Percentiles rank a stretch among this genome's conserved stretches.
Conservation (phyloP, 306 rosid genomes). For the Prunus persica region DNA sequence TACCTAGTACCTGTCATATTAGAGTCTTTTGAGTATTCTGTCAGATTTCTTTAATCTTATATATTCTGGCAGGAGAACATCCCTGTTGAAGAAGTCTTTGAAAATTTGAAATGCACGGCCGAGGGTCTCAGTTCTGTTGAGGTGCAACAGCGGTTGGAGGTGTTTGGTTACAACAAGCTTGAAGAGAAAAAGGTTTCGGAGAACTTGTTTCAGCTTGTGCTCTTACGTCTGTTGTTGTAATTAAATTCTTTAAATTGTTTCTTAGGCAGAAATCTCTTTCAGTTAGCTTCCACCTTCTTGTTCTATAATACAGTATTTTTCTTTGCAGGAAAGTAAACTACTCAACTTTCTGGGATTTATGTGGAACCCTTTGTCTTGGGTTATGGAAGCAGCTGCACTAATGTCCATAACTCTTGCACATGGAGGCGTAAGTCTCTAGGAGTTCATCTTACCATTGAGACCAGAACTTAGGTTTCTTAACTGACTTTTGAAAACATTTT, state of each 20-base stretch:
- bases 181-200: conserved; percentile 22
- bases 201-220: not conserved
- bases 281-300: not conserved
- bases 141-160: conserved; percentile 15
- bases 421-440: conserved; percentile 18
- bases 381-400: conserved; percentile 32
- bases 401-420: conserved; percentile 18
- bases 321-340: conserved; percentile 23
- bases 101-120: conserved; percentile 18
- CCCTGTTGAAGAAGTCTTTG: conserved; percentile 24
- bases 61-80: conserved; percentile 15
- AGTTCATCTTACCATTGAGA: not conserved
- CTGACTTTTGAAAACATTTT: not conserved
- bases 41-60: not conserved
- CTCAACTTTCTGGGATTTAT: conserved; percentile 24
- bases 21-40: not conserved
- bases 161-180: conserved; percentile 25
- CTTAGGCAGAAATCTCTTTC: not conserved
- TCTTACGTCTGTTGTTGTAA: not conserved
- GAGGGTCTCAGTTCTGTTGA: conserved; percentile 19
- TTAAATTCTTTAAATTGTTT: not conserved
- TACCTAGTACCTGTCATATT: not conserved
- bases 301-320: not conserved
- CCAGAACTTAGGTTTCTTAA: not conserved
- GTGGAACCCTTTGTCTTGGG: conserved; percentile 35